Evolutionary conservation across 495 filamentous ascomycete species (phyloP), one percentile per base, ranked within the genome.

Genomic region (Aspergillus coremiiformis): DNA sequence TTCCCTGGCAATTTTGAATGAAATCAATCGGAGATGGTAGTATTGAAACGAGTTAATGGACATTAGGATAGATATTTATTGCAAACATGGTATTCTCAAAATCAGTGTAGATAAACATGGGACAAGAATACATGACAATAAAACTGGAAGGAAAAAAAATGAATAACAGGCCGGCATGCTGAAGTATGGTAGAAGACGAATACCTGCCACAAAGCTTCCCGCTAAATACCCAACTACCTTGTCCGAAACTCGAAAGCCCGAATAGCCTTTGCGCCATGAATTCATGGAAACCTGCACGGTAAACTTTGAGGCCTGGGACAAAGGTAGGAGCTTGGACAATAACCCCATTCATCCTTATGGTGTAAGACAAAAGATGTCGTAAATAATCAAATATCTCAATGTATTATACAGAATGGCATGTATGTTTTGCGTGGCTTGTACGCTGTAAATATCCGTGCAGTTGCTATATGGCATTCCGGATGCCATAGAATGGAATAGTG

Each of bases 391-490:
- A 10, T 39, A 39, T 5, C 5, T 20, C 5, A 39, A 56, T 33
- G 45, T 52, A 44, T 43, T 37, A 35, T 55, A 49, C 56, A 53
- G 29, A 37, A 44, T 30, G 45, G 41, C 41, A 39, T 21, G 39
- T 44, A 37, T 41, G 37, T 10, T 41, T 39, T 26, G 49, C 48
- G 29, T 47, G 54, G 22, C 54, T 56, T 44, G 54, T 49, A 56
- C 39, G 29, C 49, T 44, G 32, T 10, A n/a, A 19, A 37, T 49
- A 20, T 24, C 27, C n/a, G 23, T 27, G 43, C 47, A 46, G 50
- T 56, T 57, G 53, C 39, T 42, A 53, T 44, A 26, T 52, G 51
- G 53, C 67, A 70, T 70, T 57, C 67, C 67, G 66, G 66, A 69
- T 66, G 64, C 61, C 52, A 51, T 50, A 44, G 12, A 32, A 54